Percentiles rank a stretch among this genome's conserved stretches.
phyloP scores from a whole-genome alignment of 257 asterid species.

The Ilex aquifolium region DNA sequence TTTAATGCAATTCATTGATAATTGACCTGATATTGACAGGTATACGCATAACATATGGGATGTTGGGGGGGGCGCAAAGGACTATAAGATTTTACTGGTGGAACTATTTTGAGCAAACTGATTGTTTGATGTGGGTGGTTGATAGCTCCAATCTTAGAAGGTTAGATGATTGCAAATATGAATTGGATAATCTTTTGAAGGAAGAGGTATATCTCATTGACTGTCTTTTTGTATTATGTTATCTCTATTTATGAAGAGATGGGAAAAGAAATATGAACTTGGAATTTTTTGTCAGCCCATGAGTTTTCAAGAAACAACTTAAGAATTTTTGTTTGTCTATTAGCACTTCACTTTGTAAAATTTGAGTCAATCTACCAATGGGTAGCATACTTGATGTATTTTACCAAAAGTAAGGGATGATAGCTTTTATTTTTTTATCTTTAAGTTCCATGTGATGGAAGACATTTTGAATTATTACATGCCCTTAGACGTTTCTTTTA shows the following conservation, averaged over 20 bases:
- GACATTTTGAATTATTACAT: too few relatives aligned
- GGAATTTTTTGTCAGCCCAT: constrained; percentile 28
- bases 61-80: constrained; percentile 97
- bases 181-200: too few relatives aligned
- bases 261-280: constrained; percentile 82
- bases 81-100: constrained; percentile 96
- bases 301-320: too few relatives aligned
- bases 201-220: constrained; percentile 40
- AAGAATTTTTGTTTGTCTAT: too few relatives aligned
- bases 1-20: neutral
- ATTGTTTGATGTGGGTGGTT: constrained; percentile 94
- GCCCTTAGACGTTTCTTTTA: too few relatives aligned
- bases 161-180: too few relatives aligned
- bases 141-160: constrained; percentile 36
- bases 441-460: too few relatives aligned
- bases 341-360: too few relatives aligned
- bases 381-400: too few relatives aligned
- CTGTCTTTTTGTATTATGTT: too few relatives aligned
- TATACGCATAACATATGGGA: constrained; percentile 89
- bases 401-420: too few relatives aligned
- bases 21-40: constrained; percentile 31
- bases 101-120: constrained; percentile 94
- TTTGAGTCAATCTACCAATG: too few relatives aligned
- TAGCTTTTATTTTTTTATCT: constrained; percentile 18
- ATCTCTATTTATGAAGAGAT: constrained; percentile 32